These are phyloP conservation scores for Colletotrichum siamense DNA, from an alignment of 2,329 filamentous ascomycete species.

Conservation along the genomic window DNA sequence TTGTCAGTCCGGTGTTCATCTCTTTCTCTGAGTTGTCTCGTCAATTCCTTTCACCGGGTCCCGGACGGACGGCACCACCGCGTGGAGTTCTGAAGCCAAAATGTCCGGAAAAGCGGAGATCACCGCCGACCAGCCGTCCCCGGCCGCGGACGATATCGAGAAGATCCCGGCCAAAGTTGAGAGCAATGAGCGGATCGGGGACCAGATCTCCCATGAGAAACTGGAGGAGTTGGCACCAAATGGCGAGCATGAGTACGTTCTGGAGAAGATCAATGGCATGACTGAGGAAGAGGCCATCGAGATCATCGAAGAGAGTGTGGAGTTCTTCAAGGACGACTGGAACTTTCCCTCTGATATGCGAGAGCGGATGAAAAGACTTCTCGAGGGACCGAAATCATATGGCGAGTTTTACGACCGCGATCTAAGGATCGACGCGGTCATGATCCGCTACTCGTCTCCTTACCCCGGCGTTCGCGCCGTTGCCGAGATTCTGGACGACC, in stretches of 20 bases:
- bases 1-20: no score
- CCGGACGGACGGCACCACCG: background rate
- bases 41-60: background rate
- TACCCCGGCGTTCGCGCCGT: constrained; percentile 49
- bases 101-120: constrained; percentile 20
- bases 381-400: constrained; percentile 43
- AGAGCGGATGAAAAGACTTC: constrained; percentile 42
- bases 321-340: constrained; percentile 48
- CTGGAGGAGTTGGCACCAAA: constrained; percentile 47
- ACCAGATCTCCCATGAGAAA: constrained; percentile 43
- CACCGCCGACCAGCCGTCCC: background rate
- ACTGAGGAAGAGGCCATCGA: constrained; percentile 45
- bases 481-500: constrained; percentile 39
- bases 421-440: constrained; percentile 42
- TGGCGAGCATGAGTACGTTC: constrained; percentile 46
- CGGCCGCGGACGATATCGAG: constrained; percentile 9
- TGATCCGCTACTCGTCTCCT: constrained; percentile 45
- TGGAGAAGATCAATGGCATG: constrained; percentile 47
- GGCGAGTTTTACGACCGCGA: constrained; percentile 47
- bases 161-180: constrained; percentile 7
- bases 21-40: background rate
- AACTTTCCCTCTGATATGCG: constrained; percentile 49
- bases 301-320: constrained; percentile 41
- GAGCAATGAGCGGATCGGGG: constrained; percentile 25
- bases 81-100: background rate